Evolutionary conservation across 257 asterid species (phyloP).

Genomic region (Solanum chilense): DNA sequence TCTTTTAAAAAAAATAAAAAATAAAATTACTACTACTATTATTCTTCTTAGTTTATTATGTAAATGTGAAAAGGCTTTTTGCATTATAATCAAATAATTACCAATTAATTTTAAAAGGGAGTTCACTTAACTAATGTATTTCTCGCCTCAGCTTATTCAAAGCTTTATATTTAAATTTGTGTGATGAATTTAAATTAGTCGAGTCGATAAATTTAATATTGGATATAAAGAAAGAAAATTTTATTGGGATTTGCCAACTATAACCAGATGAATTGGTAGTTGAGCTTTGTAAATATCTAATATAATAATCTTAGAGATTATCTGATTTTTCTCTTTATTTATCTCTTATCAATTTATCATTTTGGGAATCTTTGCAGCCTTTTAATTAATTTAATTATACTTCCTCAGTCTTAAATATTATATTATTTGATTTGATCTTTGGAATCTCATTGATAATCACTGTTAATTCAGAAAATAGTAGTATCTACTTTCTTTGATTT

Average conservation of each 20-base stretch:
- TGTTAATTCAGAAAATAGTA: neutral
- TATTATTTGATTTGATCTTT: neutral
- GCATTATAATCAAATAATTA: neutral
- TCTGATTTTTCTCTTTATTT: neutral
- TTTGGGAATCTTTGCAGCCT: neutral
- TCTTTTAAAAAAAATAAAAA: neutral
- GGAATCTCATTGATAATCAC: neutral
- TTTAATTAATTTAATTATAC: neutral
- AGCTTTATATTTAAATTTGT: fast-evolving
- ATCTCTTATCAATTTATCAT: neutral
- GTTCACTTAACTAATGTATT: neutral
- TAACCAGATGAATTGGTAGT: neutral
- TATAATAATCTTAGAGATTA: neutral
- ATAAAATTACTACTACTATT: neutral
- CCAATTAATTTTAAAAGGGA: neutral
- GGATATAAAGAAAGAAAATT: neutral
- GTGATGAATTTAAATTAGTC: neutral
- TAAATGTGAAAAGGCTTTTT: neutral
- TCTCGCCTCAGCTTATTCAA: neutral
- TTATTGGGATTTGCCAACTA: neutral
- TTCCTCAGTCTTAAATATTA: neutral
- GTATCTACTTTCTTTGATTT: neutral
- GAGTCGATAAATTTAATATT: neutral
- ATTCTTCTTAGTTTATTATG: neutral
- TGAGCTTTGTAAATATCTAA: neutral